Conservation (phyloP, 108 stramenopile species). For the Conticribra weissflogii region DNA sequence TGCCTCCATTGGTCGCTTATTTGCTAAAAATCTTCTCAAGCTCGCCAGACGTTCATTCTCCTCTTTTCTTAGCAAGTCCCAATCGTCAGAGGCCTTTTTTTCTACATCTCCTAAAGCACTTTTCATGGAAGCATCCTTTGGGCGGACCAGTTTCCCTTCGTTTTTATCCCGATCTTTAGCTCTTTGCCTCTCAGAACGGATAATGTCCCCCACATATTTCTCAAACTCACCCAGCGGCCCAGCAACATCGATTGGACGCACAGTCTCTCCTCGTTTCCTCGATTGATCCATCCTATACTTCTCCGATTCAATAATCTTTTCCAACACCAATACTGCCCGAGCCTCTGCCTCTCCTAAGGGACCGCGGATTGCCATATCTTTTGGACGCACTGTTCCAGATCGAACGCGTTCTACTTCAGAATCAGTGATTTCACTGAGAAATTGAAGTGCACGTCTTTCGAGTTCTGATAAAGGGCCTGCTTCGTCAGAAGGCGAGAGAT, state of each 20-base stretch:
- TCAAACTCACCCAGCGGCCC: conserved; percentile 85
- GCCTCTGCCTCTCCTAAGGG: conserved; percentile 78
- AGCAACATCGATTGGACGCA: conserved; percentile 83
- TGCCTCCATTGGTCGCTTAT: conserved; percentile 75
- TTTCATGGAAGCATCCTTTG: conserved; percentile 66
- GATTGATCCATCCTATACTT: conserved; percentile 65
- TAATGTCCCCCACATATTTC: conserved; percentile 57
- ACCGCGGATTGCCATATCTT: conserved; percentile 75
- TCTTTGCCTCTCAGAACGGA: conserved; percentile 67
- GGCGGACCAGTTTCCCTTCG: conserved; percentile 59
- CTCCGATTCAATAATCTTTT: conserved; percentile 67
- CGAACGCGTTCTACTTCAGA: conserved; percentile 69
- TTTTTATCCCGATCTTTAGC: conserved; percentile 52
- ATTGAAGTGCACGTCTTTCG: conserved; percentile 66
- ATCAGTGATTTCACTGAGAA: conserved; percentile 54
- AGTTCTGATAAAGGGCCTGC: conserved; percentile 75
- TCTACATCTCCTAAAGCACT: conserved; percentile 79
- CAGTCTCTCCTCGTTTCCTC: conserved; percentile 53
- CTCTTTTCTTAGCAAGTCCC: conserved; percentile 63
- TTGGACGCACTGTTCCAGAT: conserved; percentile 64
- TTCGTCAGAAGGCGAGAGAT: conserved; percentile 40
- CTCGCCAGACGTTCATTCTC: conserved; percentile 68
- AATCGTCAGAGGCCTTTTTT: conserved; percentile 58
- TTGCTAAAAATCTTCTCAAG: conserved; percentile 58
- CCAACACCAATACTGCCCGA: conserved; percentile 55